Conservation (phyloP, 306 rosid genomes). For the Dryas alaskensis region DNA sequence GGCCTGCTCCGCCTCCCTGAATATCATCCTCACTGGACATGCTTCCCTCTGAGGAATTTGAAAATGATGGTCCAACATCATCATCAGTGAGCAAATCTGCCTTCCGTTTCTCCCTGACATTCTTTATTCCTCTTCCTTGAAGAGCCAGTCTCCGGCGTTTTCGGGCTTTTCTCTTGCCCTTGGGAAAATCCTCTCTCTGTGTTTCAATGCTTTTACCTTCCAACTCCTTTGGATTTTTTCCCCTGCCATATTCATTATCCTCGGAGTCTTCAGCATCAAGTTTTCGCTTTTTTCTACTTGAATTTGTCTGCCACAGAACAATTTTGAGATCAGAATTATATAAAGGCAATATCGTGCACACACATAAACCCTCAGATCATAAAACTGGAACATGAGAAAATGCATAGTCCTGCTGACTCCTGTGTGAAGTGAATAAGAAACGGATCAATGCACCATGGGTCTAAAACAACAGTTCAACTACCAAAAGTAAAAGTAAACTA, state of each 20-base stretch:
- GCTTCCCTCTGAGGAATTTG: conserved; percentile 80
- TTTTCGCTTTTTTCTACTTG: conserved; percentile 81
- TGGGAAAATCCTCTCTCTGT: conserved; percentile 82
- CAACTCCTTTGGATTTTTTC: conserved; percentile 45
- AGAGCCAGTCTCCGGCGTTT: conserved; percentile 88
- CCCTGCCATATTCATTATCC: conserved; percentile 67
- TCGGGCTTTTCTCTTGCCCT: conserved; percentile 91
- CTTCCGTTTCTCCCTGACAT: conserved; percentile 70
- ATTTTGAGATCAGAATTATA: conserved; percentile 25
- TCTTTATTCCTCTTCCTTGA: conserved; percentile 86
- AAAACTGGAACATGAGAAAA: neutral
- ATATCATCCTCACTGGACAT: conserved; percentile 72
- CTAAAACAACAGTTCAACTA: neutral
- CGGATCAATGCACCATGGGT: neutral
- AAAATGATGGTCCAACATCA: conserved; percentile 52
- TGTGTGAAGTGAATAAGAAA: neutral
- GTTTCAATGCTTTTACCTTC: conserved; percentile 78
- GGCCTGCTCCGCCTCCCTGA: conserved; percentile 52
- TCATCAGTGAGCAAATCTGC: conserved; percentile 52
- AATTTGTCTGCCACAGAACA: conserved; percentile 65
- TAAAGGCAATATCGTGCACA: neutral
- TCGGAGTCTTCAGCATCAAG: conserved; percentile 84
- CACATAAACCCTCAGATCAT: neutral
- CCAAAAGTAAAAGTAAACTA: neutral
- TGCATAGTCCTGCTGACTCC: neutral